Conservation (phyloP, 495 filamentous ascomycete genomes). For the Apodospora peruviana region DNA sequence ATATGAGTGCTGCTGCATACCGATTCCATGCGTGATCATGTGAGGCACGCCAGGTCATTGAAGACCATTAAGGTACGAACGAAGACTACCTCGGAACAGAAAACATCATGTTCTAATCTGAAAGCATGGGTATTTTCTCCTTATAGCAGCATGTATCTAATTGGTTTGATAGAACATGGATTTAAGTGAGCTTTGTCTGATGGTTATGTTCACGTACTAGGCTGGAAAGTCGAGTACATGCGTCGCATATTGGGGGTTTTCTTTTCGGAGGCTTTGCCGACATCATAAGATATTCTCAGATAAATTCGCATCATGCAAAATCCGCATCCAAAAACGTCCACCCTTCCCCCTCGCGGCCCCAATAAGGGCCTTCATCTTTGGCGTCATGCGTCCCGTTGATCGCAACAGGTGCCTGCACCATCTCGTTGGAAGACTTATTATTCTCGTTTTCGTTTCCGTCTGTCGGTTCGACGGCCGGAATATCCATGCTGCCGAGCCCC, state of each 20-base stretch:
- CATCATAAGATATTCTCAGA: no score
- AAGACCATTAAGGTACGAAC: not conserved
- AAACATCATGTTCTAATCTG: no score
- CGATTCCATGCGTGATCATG: constrained; percentile 28
- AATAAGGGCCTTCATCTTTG: constrained; percentile 4
- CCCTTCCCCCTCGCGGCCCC: constrained; percentile 6
- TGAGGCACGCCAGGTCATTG: constrained; percentile 23
- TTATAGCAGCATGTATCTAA: no score
- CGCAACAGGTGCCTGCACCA: not conserved
- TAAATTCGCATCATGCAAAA: constrained; percentile 14
- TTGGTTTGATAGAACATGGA: no score
- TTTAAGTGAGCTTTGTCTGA: no score
- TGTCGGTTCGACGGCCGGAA: constrained; percentile 11
- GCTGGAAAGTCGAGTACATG: no score
- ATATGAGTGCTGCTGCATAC: constrained; percentile 39
- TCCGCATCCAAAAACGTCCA: constrained; percentile 16
- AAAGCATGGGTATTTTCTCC: no score
- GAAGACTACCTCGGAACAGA: no score
- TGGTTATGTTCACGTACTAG: no score
- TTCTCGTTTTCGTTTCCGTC: not conserved
- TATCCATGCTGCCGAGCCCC: constrained; percentile 48
- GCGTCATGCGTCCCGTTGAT: constrained; percentile 4
- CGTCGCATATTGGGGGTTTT: no score
- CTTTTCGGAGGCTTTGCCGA: no score
- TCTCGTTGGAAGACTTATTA: not conserved